Conservation (phyloP, 2,329 filamentous ascomycete genomes). For the Neurospora sp. region DNA sequence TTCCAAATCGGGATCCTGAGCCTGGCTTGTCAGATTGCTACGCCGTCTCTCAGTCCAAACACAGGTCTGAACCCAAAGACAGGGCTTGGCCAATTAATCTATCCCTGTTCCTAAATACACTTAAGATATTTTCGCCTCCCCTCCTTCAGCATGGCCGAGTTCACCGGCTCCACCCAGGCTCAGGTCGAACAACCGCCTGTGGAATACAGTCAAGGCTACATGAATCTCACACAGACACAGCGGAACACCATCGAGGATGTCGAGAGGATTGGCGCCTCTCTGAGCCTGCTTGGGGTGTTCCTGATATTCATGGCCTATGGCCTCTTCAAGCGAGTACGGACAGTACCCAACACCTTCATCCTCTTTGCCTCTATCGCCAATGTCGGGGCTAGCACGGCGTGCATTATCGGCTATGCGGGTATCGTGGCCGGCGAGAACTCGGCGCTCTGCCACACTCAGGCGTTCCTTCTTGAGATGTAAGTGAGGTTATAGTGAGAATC, state of each 20-base stretch:
- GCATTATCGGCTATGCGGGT: slow-evolving; percentile 60
- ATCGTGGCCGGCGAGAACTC: slow-evolving; percentile 43
- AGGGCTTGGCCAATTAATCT: slow-evolving; percentile 5
- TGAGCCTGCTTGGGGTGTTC: slow-evolving; percentile 42
- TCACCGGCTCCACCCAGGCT: slow-evolving; percentile 3
- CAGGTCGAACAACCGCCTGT: background rate
- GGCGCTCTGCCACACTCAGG: slow-evolving; percentile 51
- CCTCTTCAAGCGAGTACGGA: slow-evolving; percentile 41
- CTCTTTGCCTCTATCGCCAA: slow-evolving; percentile 52
- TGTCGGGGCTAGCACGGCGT: slow-evolving; percentile 52
- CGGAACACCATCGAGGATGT: slow-evolving; percentile 17
- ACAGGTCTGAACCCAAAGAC: background rate
- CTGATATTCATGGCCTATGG: slow-evolving; percentile 44
- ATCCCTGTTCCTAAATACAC: slow-evolving; percentile 4
- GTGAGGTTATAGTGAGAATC: slow-evolving; percentile 29
- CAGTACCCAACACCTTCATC: slow-evolving; percentile 53
- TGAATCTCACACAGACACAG: slow-evolving; percentile 18
- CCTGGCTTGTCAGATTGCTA: slow-evolving; percentile 3
- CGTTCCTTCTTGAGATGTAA: slow-evolving; percentile 58
- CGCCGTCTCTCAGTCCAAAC: background rate
- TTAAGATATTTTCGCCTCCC: slow-evolving; percentile 1
- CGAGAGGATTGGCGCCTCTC: slow-evolving; percentile 43
- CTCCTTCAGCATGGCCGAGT: slow-evolving; percentile 10
- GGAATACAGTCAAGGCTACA: slow-evolving; percentile 10
- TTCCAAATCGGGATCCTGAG: slow-evolving; percentile 5